A percentile compares a stretch with the other conserved stretches of the same genome.
These are phyloP conservation scores for Saturnispora bothae DNA, from an alignment of 805 yeast genomes.

Conservation along the genomic window DNA sequence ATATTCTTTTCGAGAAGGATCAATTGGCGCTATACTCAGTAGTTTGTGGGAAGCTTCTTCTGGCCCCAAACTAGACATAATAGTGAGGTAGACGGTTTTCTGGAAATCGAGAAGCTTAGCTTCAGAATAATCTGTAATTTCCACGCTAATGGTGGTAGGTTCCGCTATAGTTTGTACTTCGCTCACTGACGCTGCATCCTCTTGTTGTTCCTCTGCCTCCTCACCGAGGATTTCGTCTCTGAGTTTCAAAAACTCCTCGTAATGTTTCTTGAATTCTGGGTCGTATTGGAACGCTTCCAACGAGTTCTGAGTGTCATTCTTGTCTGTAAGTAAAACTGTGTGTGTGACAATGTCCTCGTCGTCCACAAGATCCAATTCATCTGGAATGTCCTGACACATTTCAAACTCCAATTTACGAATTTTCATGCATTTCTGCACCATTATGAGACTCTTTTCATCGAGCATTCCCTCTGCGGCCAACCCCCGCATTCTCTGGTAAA, in stretches of 20 bases:
- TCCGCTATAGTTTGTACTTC: conserved; percentile 4
- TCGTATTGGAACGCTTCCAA: conserved; percentile 44
- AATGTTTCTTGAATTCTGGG: conserved; percentile 38
- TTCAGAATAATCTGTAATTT: conserved; percentile 59
- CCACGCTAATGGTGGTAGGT: neutral
- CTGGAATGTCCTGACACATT: conserved; percentile 30
- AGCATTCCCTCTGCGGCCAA: conserved; percentile 47
- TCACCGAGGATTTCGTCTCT: conserved; percentile 36
- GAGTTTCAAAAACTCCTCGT: conserved; percentile 35
- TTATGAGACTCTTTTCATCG: conserved; percentile 31
- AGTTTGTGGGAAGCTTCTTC: conserved; percentile 91
- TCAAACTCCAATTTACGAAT: conserved; percentile 35
- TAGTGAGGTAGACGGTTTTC: conserved; percentile 66
- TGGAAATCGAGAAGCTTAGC: conserved; percentile 53
- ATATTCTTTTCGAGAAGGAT: conserved; percentile 33
- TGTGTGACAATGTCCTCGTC: conserved; percentile 54
- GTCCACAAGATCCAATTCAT: conserved; percentile 50
- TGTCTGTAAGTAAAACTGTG: conserved; percentile 42
- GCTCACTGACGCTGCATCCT: conserved; percentile 13
- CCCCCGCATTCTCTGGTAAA: conserved; percentile 48
- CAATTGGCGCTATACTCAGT: conserved; percentile 35
- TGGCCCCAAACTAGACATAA: conserved; percentile 83
- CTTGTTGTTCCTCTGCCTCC: conserved; percentile 20
- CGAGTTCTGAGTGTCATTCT: conserved; percentile 33
- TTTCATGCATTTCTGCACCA: conserved; percentile 43